These are phyloP conservation scores for Hypoxylon sp. DNA, from an alignment of 2,329 filamentous ascomycete species.

Conservation along the genomic window DNA sequence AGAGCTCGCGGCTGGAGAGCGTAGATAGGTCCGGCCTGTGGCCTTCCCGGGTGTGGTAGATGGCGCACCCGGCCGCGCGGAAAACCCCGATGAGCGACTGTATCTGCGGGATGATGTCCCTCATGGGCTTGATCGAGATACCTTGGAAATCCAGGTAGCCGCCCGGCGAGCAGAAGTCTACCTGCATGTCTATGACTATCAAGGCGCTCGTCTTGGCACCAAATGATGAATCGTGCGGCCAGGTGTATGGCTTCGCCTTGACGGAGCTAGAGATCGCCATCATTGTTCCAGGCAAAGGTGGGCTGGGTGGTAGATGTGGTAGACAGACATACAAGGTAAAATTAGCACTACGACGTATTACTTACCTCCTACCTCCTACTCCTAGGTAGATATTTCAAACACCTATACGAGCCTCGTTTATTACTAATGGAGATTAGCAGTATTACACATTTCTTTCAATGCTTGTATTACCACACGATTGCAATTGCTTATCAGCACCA, in stretches of 20 bases:
- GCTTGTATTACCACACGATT: neutral
- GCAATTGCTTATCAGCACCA: neutral
- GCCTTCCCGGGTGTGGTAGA: slow-evolving; percentile 8
- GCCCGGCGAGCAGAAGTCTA: slow-evolving; percentile 4
- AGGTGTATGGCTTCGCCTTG: slow-evolving; percentile 4
- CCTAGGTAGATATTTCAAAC: neutral
- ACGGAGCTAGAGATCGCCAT: neutral
- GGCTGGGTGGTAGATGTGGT: neutral
- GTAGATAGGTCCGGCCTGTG: slow-evolving; percentile 4
- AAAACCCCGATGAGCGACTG: slow-evolving; percentile 4
- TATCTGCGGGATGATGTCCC: slow-evolving; percentile 5
- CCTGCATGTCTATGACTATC: slow-evolving; percentile 7
- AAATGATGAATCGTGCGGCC: slow-evolving; percentile 3
- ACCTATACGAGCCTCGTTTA: neutral
- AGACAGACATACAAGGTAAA: neutral
- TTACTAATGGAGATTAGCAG: neutral
- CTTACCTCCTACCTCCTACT: neutral
- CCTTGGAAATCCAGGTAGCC: slow-evolving; percentile 5
- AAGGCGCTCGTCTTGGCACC: neutral
- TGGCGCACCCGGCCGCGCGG: neutral
- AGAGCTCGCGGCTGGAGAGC: slow-evolving; percentile 7
- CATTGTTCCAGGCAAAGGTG: neutral
- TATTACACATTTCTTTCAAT: neutral
- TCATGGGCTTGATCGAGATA: slow-evolving; percentile 7
- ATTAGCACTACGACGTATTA: neutral